These are phyloP conservation scores for Knufia petricola DNA, from an alignment of 2,329 filamentous ascomycete species.

Conservation along the genomic window DNA sequence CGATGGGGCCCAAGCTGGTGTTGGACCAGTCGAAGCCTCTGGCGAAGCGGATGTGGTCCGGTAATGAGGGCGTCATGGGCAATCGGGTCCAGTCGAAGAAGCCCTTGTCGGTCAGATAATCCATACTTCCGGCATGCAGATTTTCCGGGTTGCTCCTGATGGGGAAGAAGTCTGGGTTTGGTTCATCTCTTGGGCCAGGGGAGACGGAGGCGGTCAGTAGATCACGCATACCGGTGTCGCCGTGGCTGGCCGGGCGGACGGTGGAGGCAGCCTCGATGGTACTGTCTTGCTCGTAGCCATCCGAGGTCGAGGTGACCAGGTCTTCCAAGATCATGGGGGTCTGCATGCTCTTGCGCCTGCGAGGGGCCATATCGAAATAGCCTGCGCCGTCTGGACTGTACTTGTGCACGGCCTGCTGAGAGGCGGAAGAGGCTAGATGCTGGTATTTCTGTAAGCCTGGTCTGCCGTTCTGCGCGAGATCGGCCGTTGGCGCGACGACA, in stretches of 20 bases:
- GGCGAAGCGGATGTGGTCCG: conserved; percentile 63
- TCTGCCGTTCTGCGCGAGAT: conserved; percentile 12
- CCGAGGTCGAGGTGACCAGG: neutral
- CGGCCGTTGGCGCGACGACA: conserved; percentile 25
- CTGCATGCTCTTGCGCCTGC: neutral
- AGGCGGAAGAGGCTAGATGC: conserved; percentile 23
- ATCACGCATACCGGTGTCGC: conserved; percentile 9
- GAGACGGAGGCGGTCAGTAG: conserved; percentile 12
- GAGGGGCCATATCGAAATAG: conserved; percentile 17
- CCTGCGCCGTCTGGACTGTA: conserved; percentile 7
- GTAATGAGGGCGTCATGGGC: conserved; percentile 52
- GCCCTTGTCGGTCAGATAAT: conserved; percentile 30
- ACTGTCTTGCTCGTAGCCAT: neutral
- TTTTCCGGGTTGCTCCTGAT: conserved; percentile 19
- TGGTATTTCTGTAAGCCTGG: conserved; percentile 26
- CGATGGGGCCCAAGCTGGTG: conserved; percentile 66
- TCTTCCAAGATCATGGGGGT: conserved; percentile 1
- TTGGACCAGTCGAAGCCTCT: conserved; percentile 62
- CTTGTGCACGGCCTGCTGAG: conserved; percentile 1
- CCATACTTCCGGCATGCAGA: neutral
- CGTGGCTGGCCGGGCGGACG: conserved; percentile 1
- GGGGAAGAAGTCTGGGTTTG: conserved; percentile 31
- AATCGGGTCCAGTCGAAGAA: conserved; percentile 78
- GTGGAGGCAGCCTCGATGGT: conserved; percentile 1
- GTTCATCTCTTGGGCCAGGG: conserved; percentile 23